Percentiles rank a stretch among this genome's conserved stretches.
phyloP scores from a whole-genome alignment of 164 flowering plant species.

The Chloranthus sessilifolius region DNA sequence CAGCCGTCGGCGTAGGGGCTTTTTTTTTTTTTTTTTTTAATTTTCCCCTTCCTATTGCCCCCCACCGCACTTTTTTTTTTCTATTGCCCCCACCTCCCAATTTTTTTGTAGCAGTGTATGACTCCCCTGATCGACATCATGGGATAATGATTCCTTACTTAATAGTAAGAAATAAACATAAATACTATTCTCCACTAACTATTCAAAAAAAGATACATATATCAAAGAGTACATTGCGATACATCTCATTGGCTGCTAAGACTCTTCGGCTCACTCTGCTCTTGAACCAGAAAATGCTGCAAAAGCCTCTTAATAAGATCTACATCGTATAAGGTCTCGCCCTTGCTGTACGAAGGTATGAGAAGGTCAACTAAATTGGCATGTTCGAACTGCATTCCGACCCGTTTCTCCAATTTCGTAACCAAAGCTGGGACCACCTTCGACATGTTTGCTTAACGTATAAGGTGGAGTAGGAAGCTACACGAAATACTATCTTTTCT shows the following conservation, averaged over 20 bases:
- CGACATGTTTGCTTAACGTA: constrained; percentile 74
- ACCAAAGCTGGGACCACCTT: constrained; percentile 87
- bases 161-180: too few relatives aligned
- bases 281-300: constrained; percentile 95
- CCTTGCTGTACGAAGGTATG: constrained; percentile 60
- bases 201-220: too few relatives aligned
- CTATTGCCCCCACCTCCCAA: too few relatives aligned
- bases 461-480: constrained; percentile 76
- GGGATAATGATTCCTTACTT: too few relatives aligned
- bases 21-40: too few relatives aligned
- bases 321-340: constrained; percentile 75
- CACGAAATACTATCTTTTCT: constrained; percentile 87
- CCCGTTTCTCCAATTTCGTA: constrained; percentile 80
- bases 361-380: constrained; percentile 77
- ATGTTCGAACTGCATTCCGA: constrained; percentile 96
- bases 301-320: constrained; percentile 90
- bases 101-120: too few relatives aligned
- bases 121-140: too few relatives aligned
- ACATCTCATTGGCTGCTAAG: constrained; percentile 64
- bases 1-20: too few relatives aligned
- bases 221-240: too few relatives aligned
- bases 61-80: too few relatives aligned
- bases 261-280: constrained; percentile 68
- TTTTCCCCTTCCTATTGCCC: too few relatives aligned
- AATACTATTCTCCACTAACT: too few relatives aligned